phyloP scores from a whole-genome alignment of 2,329 filamentous ascomycete species.

The Didymella lethalis region DNA sequence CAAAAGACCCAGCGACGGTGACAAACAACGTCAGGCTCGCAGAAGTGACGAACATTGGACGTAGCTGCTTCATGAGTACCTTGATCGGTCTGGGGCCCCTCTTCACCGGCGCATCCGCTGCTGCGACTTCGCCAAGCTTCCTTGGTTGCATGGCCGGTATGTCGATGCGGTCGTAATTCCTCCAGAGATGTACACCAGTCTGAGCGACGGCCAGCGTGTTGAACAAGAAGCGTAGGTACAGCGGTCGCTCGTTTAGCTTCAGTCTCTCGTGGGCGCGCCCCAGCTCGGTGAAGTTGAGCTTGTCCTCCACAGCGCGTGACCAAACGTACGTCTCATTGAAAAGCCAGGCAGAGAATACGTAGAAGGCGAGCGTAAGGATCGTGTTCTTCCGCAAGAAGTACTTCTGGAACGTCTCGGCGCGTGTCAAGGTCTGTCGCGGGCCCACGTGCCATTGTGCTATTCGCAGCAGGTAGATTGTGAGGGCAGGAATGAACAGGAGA shows the following conservation, averaged over 20 bases:
- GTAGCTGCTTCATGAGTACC: conserved; percentile 31
- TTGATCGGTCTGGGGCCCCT: conserved; percentile 30
- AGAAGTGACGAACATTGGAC: conserved; percentile 28
- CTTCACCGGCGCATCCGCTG: conserved; percentile 11
- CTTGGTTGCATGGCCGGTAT: conserved; percentile 52
- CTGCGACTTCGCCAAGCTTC: conserved; percentile 27
- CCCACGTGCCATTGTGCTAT: conserved; percentile 79
- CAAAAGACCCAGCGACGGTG: conserved; percentile 26
- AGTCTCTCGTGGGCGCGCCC: conserved; percentile 72
- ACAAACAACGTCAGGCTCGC: conserved; percentile 59
- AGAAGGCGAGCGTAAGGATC: conserved; percentile 76
- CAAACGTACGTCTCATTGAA: conserved; percentile 85
- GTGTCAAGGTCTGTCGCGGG: conserved; percentile 70
- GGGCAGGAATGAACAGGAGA: conserved; percentile 77
- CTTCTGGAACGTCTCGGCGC: conserved; percentile 68
- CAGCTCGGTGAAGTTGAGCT: conserved; percentile 76
- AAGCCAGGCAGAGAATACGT: conserved; percentile 77
- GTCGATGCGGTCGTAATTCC: conserved; percentile 74
- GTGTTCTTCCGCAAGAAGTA: conserved; percentile 67
- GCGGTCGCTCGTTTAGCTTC: conserved; percentile 82
- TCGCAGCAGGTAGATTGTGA: conserved; percentile 83
- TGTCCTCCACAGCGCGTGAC: conserved; percentile 66
- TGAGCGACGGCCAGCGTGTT: conserved; percentile 74
- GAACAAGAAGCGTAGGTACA: conserved; percentile 79
- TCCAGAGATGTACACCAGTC: conserved; percentile 71